These are phyloP conservation scores for Coemansia sp. DNA, from an alignment of 192 early-diverging fungal genomes.

Conservation along the genomic window DNA sequence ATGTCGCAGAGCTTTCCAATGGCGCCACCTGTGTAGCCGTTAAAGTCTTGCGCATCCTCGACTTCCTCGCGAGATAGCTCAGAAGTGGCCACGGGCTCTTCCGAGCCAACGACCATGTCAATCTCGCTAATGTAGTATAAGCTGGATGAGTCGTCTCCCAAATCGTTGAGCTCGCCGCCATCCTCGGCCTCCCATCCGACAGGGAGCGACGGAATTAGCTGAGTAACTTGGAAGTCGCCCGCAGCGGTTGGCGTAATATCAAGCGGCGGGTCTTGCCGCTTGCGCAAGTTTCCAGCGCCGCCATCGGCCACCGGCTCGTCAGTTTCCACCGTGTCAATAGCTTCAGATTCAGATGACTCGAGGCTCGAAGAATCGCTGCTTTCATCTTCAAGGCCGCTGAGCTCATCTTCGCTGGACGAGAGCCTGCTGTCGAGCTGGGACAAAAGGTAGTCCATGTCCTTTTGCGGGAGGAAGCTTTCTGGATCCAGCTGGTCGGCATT, in stretches of 20 bases:
- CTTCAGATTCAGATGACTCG: not conserved
- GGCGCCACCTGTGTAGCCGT: conserved; percentile 51
- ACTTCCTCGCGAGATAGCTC: conserved; percentile 29
- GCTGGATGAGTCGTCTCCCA: not conserved
- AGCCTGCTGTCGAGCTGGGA: not conserved
- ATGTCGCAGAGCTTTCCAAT: conserved; percentile 39
- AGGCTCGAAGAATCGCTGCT: not conserved
- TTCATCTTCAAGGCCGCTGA: not conserved
- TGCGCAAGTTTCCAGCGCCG: conserved; percentile 1
- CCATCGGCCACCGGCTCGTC: not conserved
- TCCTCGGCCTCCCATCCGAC: not conserved
- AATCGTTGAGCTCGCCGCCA: not conserved
- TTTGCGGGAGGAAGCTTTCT: conserved; percentile 18
- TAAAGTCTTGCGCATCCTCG: conserved; percentile 32
- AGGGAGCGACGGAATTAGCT: not conserved
- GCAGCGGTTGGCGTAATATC: not conserved
- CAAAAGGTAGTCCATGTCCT: not conserved
- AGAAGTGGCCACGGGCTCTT: conserved; percentile 15
- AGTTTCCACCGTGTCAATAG: not conserved
- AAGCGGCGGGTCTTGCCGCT: not conserved
- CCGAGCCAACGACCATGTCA: not conserved
- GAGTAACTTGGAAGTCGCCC: not conserved
- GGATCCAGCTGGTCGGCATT: conserved; percentile 31
- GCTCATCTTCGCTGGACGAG: not conserved
- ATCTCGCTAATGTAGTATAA: conserved; percentile 3